Base-by-base conservation (phyloP, 768 basidiomycete species). In the Pisolithus albus region DNA sequence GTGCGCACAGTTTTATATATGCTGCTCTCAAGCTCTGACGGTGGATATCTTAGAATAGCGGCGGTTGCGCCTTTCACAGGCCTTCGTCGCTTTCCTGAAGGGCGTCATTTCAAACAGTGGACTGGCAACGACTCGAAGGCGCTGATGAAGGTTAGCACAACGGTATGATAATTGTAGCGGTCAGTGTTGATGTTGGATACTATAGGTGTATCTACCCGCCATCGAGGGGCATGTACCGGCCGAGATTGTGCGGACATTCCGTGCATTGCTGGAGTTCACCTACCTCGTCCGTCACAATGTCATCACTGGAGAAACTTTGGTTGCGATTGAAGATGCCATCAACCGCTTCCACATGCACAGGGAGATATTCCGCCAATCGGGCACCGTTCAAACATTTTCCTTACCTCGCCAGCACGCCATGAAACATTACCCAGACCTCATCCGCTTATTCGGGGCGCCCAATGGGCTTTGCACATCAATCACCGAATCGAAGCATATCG, bases 401-500 rank as follows among this genome's bases (percentile, higher is more conserved):
- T 49, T 63, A 11, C 60, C 60, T 1, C 52, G 45, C 8, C 56
- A 59, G 45, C 61, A 63, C 40, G 46, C 61, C 9, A 50, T 63
- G 5, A 40, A 44, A 7, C 61, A 63, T 41, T 63, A 63, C 42
- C 26, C 9, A 2, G 23, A 47, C 15, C n/a, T 30, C 8, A 61
- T 63, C 41, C 15, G 24, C 3, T 36, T 53, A 2, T 63, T 63
- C 32, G 52, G 58, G 5, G 16, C 60, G n/a, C 61, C 56, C 8
- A 61, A 59, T 40, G 58, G 61, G 3, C 54, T 63, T 6, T 63
- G 61, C 36, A 55, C 57, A 21, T 72, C 69, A n/a, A 71, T 71
- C 18, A 72, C 67, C 0, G 68, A 72, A 42, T 64, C 63, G 0
- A 66, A 66, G 48, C 70, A 68, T 46, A 72, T 70, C 50, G 64